A percentile compares a stretch with the other conserved stretches of the same genome.
phyloP scores from a whole-genome alignment of 192 early-diverging fungal species.

The Coemansia sp. region DNA sequence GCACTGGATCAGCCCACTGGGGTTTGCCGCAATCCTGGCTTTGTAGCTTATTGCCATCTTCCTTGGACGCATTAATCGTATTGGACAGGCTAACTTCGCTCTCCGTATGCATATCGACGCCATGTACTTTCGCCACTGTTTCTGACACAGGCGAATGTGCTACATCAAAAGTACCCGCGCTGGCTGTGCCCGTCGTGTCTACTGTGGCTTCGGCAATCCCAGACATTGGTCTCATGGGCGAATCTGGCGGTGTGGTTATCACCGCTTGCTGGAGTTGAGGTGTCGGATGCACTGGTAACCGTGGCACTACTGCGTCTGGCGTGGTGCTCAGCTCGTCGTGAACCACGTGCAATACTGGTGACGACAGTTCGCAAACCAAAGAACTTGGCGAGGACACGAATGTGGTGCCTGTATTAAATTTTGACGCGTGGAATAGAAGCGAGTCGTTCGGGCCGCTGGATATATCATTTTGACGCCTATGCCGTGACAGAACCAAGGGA shows the following conservation, averaged over 20 bases:
- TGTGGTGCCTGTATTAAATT: background rate
- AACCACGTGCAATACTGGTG: background rate
- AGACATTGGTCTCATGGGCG: constrained; percentile 10
- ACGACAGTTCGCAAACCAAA: background rate
- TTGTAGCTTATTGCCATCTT: background rate
- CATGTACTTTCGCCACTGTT: background rate
- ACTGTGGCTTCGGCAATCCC: constrained; percentile 5
- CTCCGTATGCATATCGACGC: background rate
- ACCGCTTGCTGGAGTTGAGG: background rate
- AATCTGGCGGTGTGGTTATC: constrained; percentile 27
- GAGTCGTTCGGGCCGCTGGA: constrained; percentile 14
- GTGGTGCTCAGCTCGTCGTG: background rate
- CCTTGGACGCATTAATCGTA: background rate
- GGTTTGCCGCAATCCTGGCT: background rate
- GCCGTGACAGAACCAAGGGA: background rate
- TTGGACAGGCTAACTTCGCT: background rate
- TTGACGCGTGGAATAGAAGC: constrained; percentile 11
- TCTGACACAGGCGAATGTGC: background rate
- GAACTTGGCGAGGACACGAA: background rate
- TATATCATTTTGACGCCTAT: background rate
- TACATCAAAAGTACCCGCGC: background rate
- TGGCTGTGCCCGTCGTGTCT: constrained; percentile 6
- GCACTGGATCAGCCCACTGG: background rate
- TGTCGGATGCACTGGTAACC: background rate
- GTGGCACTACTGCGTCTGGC: background rate